Evolutionary conservation across 192 early-diverging fungal genomes (phyloP), one percentile per base, ranked within the genome.

Genomic region (Phycomyces nitens): DNA sequence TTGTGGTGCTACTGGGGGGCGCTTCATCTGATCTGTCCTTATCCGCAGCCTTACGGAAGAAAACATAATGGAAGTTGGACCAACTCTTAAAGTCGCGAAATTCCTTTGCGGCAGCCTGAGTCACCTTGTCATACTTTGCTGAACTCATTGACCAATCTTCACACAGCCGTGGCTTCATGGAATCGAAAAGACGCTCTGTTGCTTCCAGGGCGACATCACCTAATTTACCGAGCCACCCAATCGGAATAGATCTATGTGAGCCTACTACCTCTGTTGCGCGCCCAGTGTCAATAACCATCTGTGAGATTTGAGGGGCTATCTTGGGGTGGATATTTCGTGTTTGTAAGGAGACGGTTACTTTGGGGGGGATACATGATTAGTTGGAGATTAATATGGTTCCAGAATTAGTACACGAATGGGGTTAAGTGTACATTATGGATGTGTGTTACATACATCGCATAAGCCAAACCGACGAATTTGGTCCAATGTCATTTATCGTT

Each of bases 331-430:
- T 51, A 22, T 27, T 44, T 18, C 71, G 54, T 42, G 65, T 68
- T 58, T 73, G 71, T 44, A 73, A 53, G n/a, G 71, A 68, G 10
- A 73, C 71, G 42, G 65, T 67, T 16, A 67, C 71, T 73, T 7
- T 47, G 18, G 11, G 3, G 2, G 2, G 44, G 12, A 47, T 47
- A 18, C 2, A 18, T 2, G 11, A n/a, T 14, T 47, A 47, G 12
- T 3, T 6, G 44, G 3, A 18, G 3, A 18, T 6, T 34, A 34
- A 34, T 5, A 34, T 34, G 7, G 41, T 23, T 18, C 16, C 50
- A 23, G 47, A 51, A 0, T 21, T 21, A 26, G 14, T 29, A 24
- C 16, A 27, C 21, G 27, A 2, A 24, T 49, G 20, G 10, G 16
- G 9, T 14, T 51, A 20, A 16, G 26, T 50, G 15, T 50, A 1